Conservation (phyloP, 2,329 filamentous ascomycete genomes). For the Calonectria leucothoes region DNA sequence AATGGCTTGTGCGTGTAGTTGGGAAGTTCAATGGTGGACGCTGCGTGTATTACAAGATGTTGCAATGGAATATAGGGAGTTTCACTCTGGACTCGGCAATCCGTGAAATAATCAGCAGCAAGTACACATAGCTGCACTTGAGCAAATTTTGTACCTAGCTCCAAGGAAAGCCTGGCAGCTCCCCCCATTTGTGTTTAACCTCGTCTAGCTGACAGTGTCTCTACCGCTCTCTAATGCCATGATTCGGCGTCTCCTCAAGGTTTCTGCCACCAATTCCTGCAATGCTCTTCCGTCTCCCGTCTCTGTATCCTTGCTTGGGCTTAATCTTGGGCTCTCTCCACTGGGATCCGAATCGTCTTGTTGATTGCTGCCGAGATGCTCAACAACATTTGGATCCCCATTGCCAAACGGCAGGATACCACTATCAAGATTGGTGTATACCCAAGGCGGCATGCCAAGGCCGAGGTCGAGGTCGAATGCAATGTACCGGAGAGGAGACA, state of each 20-base stretch:
- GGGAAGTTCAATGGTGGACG: background rate
- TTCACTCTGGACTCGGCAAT: background rate
- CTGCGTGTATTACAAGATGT: background rate
- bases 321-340: too few species aligned
- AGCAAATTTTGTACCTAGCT: too few species aligned
- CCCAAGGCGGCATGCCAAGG: background rate
- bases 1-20: background rate
- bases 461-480: background rate
- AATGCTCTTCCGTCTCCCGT: background rate
- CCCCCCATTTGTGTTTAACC: background rate
- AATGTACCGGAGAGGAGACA: background rate
- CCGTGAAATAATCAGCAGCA: too few species aligned
- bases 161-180: too few species aligned
- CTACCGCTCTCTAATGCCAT: too few species aligned
- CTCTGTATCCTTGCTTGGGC: background rate
- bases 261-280: background rate
- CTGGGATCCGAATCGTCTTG: too few species aligned
- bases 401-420: background rate
- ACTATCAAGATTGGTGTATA: background rate
- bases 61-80: background rate
- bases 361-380: fast-evolving
- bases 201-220: background rate
- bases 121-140: too few species aligned
- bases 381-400: too few species aligned
- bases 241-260: background rate